Base-by-base conservation (phyloP, 75 land plant genomes). In the Adiantum capillusveneris region DNA sequence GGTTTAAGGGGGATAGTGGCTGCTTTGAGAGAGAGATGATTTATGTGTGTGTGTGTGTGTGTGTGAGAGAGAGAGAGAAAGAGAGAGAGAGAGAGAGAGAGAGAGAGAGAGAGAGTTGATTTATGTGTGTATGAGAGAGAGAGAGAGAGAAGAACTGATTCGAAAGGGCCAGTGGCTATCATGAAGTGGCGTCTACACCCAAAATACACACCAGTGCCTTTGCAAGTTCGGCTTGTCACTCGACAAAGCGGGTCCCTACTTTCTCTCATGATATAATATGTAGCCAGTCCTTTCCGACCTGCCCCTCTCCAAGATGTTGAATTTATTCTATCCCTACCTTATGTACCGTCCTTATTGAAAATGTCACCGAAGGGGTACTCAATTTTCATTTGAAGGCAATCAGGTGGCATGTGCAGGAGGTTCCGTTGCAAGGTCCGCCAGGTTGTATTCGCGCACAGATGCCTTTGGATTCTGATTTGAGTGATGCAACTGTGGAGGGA, bases 171-270 rank as follows among this genome's bases (percentile, higher is more conserved):
- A 18, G 59, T 85, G 1, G 74, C 90, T 0, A 57, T 93, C 43
- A 11, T 93, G 57, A 93, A 85, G 61, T 93, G 81, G 61, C 88
- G 95, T 66, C 64, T 93, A 61, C 77, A 81, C 25, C 98, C 98
- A 9, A 72, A 81, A 25, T 62, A 70, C 31, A 83, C 90, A 11
- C 94, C 94, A 29, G 6, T 92, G 29, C 97, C 97, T 39, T 50
- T 92, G 37, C 74, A 95, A 44, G 68, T 88, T 34, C 78, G 90
- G 0, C 62, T 87, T 11, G 60, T 81, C 2, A 75, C 73, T 22
- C 79, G 88, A 14, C 81, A 58, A 39, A 81, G 69, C 60, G 89
- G 89, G 25, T 82, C 74, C 19, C 53, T 85, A 30, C 89, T 88
- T 21, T 77, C 86, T 24, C 65, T 83, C 41, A 86, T 86, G 90